Evolutionary conservation across 2,329 filamentous ascomycete genomes (phyloP), one percentile per base, ranked within the genome.

Genomic region (Hypoxylon sp.): DNA sequence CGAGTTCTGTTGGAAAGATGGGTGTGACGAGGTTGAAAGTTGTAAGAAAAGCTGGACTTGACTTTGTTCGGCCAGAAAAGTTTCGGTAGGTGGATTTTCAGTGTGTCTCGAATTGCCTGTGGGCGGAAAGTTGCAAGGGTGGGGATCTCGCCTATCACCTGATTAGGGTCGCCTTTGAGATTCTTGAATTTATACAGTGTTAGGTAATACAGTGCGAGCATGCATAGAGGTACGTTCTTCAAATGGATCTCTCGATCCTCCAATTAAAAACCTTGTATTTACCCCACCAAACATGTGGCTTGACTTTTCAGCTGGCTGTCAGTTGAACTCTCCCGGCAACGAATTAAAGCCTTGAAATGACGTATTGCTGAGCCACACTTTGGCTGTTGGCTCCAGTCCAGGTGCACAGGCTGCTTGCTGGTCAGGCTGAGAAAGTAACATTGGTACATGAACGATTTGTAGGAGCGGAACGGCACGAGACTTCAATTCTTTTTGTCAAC

Each of bases 1-100:
- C 90, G 83, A 90, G 91, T 96, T 88, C 89, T 83, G 70, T 69
- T 67, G 71, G 48, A 57, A 51, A 38, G 38, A 66, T 63, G 51
- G 59, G 63, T 56, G 43, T 65, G 55, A 63, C 54, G 54, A 63
- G 68, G 64, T 69, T 66, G 67, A 64, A 63, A 63, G 59, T 63
- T 66, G 64, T n/a, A n/a, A n/a, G n/a, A 64, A 66, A 42, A 57
- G 55, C 60, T 49, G 44, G n/a, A n/a, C n/a, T n/a, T 51, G 53
- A 57, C 57, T 57, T 46, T 38, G 51, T 57, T 61, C 49, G 48
- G 19, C 36, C 46, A 60, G 55, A 67, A 67, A 68, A 67, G 63
- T 66, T 65, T 50, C 47, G 27, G 54, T 62, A 31, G 27, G 54
- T 62, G 29, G 38, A 51, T 40, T 58, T 58, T 52, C 17, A 40